Base-by-base conservation (phyloP, 2,329 filamentous ascomycete genomes). In the Hypoxylon rubiginosum region DNA sequence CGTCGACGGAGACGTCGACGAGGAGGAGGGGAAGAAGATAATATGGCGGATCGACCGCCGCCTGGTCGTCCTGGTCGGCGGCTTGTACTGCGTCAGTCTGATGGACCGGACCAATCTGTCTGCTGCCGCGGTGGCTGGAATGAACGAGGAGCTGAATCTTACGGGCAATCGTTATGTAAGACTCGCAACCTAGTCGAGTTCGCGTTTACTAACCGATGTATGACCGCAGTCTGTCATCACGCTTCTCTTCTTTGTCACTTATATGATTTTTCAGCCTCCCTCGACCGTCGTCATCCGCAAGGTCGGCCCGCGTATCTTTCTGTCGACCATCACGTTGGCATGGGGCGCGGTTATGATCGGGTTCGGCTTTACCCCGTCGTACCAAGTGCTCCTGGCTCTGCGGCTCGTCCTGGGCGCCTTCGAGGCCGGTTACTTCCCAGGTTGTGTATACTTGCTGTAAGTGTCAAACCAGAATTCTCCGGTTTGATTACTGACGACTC, bases 41-140 rank as follows among this genome's bases (percentile, higher is more conserved):
- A 88, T 94, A 45, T 83, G 85, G 60, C 87, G 88, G 11, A 83
- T 96, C 71, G 93, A 97, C 78, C 81, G 83, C 30, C 87, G 90
- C 1, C 81, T 92, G 3, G 86, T 91, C 43, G 75, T 85, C 3
- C 89, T 85, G 1, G 86, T 88, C 4, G 90, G 90, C 19, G 75
- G 85, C 69, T 85, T 93, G 80, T 94, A 94, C 78, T 92, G 91
- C 75, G 84, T 92, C 72, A 91, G 87, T 69, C 80, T 95, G 64
- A 92, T 95, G 88, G 92, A 96, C 75, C 84, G 92, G 32, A 93
- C 91, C 1, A 95, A 95, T 77, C 80, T 94, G 75, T 87, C 87
- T n/a, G 83, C 87, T 21, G 92, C 91, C 43, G 87, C 87, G 49
- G 90, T 95, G 75, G 92, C 92, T 19, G 92, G 86, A 56, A 86